Percentiles rank a stretch among this genome's conserved stretches.
Conservation (phyloP, 495 filamentous ascomycete species). For the Staphylotrichum tortipilum region DNA sequence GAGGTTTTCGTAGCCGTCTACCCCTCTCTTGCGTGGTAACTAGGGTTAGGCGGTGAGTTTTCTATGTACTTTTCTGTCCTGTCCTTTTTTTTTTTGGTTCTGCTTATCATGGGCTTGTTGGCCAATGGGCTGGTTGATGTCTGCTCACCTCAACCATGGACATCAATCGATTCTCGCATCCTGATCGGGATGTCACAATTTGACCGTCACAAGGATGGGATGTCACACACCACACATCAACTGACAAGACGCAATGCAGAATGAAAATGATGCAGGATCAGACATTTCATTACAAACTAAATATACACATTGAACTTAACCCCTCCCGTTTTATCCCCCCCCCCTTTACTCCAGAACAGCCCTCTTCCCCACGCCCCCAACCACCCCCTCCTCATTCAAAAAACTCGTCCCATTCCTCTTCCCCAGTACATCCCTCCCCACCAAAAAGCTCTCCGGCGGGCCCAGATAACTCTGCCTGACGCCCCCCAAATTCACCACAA, state of each 20-base stretch:
- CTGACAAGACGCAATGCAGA: no score
- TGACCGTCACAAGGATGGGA: no score
- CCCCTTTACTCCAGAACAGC: neutral
- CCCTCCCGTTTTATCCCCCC: no score
- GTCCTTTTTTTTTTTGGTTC: neutral
- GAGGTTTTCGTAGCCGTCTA: neutral
- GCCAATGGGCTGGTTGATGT: no score
- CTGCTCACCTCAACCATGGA: no score
- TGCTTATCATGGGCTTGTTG: no score
- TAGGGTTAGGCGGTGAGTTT: neutral
- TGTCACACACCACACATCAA: no score
- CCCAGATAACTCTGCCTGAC: slow-evolving; percentile 57
- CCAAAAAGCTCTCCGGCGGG: slow-evolving; percentile 56
- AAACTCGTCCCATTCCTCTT: slow-evolving; percentile 37
- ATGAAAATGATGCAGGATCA: no score
- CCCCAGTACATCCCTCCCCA: slow-evolving; percentile 36
- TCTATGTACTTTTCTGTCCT: neutral
- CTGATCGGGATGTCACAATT: no score
- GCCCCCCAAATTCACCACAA: slow-evolving; percentile 60
- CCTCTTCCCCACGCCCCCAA: slow-evolving; percentile 5
- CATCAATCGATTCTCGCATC: no score
- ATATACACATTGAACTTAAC: neutral
- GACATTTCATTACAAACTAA: neutral
- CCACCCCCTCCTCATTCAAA: slow-evolving; percentile 18
- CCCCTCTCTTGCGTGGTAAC: neutral